Evolutionary conservation across 2,329 filamentous ascomycete species (phyloP), one percentile per base, ranked within the genome.

Genomic region (Coleophoma crateriformis): DNA sequence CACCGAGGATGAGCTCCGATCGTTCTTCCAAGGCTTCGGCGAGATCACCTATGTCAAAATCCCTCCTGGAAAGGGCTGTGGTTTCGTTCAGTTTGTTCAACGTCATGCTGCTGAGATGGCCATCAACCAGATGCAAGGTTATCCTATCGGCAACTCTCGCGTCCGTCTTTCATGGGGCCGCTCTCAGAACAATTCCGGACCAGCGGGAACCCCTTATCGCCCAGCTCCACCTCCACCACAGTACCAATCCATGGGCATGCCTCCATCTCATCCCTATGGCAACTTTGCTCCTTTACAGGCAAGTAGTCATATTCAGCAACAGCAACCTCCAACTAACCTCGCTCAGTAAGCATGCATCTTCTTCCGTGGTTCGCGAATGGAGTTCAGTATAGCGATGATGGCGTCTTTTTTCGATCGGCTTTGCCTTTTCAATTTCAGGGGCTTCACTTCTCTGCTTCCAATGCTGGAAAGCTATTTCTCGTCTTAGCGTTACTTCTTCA

Each of bases 1-100:
- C 55, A 99, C 94, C 44, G 94, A 99, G 76, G 94, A 99, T 64
- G 94, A 99, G 77, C 86, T 99, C n/a, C 90, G 94, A 56, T 96
- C 91, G 0, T 99, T 99, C 81, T 99, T 99, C 85, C 94, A 99
- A 71, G 94, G 94, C 61, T 99, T 99, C 58, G 94, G 94, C 53
- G 94, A 99, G 70, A 99, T 99, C 67, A 99, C 94, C 63, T 99
- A 99, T 69, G 94, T 99, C 76, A 99, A 99, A 84, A 99, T 99
- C 52, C 94, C 94, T 48, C 92, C 94, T 57, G 94, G 94, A 74
- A 99, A 99, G 82, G 94, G 94, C 61, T 99, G 94, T 66, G 94
- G 94, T 51, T 99, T 99, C 67, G 94, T 99, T 52, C 94, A 99
- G 72, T 99, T 99, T 63, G 94, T 99, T 50, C 94, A 99, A 75